These are phyloP conservation scores for Sordariomycetes sp. DNA, from an alignment of 2,329 filamentous ascomycete genomes.

Conservation along the genomic window DNA sequence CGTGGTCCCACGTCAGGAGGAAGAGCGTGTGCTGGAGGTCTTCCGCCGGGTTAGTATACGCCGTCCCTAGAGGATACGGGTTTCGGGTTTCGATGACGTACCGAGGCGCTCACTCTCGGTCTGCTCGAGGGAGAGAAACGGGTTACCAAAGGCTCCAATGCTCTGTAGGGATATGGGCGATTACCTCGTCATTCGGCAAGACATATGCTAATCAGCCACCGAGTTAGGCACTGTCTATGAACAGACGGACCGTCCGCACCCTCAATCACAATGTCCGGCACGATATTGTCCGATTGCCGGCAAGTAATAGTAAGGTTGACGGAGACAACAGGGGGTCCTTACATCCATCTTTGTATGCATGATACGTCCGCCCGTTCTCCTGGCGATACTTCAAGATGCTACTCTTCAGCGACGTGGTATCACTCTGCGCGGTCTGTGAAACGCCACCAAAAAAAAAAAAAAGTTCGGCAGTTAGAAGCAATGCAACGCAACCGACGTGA, in stretches of 20 bases:
- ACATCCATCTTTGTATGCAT: slow-evolving; percentile 14
- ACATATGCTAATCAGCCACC: background rate
- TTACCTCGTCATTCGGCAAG: slow-evolving; percentile 4
- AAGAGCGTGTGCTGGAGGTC: slow-evolving; percentile 16
- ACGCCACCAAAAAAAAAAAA: too few species aligned
- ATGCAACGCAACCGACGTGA: background rate
- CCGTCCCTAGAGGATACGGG: background rate
- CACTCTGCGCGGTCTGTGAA: background rate
- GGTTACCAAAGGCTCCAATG: background rate
- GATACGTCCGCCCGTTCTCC: slow-evolving; percentile 16
- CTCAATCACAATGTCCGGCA: too few species aligned
- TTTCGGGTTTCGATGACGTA: background rate
- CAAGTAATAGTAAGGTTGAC: too few species aligned
- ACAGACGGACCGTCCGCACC: too few species aligned
- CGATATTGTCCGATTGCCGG: too few species aligned
- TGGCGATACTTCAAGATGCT: slow-evolving; percentile 12
- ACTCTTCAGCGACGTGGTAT: slow-evolving; percentile 10
- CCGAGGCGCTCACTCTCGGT: slow-evolving; percentile 12
- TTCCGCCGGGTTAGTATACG: background rate
- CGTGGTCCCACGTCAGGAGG: slow-evolving; percentile 12
- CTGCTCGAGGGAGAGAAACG: background rate
- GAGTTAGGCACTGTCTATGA: background rate
- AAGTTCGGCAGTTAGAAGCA: background rate
- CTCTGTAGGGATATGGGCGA: background rate
- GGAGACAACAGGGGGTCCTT: background rate